Conservation (phyloP, 176 grass and related monocot species). For the Juncus effusus region DNA sequence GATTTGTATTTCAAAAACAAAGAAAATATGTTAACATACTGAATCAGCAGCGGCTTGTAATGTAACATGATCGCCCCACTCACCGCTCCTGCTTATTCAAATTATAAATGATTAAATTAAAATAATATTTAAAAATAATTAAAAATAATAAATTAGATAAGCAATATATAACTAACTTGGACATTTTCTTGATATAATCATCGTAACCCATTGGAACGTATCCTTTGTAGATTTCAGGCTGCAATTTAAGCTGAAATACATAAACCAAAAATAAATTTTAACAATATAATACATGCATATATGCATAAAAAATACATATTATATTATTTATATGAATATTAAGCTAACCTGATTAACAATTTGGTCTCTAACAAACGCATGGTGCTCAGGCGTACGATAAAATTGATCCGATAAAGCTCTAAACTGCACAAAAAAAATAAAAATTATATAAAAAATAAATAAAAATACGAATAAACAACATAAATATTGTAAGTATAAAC, state of each 20-base stretch:
- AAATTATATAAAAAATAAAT: neutral
- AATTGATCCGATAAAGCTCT: conserved; percentile 84
- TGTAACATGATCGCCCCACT: conserved; percentile 98
- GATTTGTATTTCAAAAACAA: neutral
- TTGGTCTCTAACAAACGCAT: conserved; percentile 81
- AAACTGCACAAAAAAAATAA: conserved; percentile 47
- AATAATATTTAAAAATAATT: conserved; percentile 11
- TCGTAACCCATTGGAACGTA: conserved; percentile 92
- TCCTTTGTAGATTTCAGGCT: conserved; percentile 63
- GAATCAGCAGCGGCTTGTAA: conserved; percentile 91
- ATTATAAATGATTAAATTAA: neutral
- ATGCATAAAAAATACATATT: neutral
- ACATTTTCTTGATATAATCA: conserved; percentile 82
- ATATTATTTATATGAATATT: neutral
- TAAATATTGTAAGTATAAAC: neutral
- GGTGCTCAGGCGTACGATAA: conserved; percentile 64
- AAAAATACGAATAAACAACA: neutral
- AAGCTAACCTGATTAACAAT: conserved; percentile 66
- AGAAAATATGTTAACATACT: conserved; percentile 41
- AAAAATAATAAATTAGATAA: conserved; percentile 17
- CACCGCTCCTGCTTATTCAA: conserved; percentile 57
- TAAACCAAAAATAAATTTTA: too few relatives aligned
- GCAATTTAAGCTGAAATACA: conserved; percentile 55
- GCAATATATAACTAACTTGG: conserved; percentile 41
- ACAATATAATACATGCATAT: neutral